Evolutionary conservation across 139 green algal species (phyloP).

Genomic region (Haematococcus lacustris): DNA sequence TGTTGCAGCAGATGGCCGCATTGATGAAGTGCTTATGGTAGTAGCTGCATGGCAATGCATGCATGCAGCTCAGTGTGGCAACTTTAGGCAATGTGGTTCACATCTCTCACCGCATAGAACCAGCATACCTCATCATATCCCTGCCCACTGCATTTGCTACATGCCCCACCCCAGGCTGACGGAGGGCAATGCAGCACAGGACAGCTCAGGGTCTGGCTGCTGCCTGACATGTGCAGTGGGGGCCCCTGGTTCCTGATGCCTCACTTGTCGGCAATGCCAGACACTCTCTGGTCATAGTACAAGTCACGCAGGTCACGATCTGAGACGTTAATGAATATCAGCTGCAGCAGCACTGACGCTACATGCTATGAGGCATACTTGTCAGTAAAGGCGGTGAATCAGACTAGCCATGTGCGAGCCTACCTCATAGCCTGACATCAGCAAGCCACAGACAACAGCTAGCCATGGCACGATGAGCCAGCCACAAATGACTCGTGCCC

Average conservation of each 20-base stretch:
- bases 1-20: slow-evolving; percentile 1
- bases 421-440: slow-evolving; percentile 1
- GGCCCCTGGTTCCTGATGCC: background rate
- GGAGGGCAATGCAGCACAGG: background rate
- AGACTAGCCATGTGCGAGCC: background rate
- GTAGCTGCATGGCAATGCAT: background rate
- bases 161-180: background rate
- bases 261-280: slow-evolving; percentile 4
- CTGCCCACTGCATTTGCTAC: background rate
- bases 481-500: background rate
- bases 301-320: slow-evolving; percentile 6
- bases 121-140: background rate
- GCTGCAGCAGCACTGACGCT: background rate
- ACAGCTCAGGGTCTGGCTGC: background rate
- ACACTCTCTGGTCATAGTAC: slow-evolving; percentile 3
- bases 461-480: background rate
- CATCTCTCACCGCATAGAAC: too few relatives aligned
- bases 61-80: background rate
- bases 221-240: too few relatives aligned
- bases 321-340: slow-evolving; percentile 5
- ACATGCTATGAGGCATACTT: background rate
- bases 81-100: background rate
- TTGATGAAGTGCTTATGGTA: slow-evolving; percentile 8
- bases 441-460: background rate
- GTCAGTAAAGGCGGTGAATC: background rate